Conservation (phyloP, 495 filamentous ascomycete genomes). For the Thozetella sp. region DNA sequence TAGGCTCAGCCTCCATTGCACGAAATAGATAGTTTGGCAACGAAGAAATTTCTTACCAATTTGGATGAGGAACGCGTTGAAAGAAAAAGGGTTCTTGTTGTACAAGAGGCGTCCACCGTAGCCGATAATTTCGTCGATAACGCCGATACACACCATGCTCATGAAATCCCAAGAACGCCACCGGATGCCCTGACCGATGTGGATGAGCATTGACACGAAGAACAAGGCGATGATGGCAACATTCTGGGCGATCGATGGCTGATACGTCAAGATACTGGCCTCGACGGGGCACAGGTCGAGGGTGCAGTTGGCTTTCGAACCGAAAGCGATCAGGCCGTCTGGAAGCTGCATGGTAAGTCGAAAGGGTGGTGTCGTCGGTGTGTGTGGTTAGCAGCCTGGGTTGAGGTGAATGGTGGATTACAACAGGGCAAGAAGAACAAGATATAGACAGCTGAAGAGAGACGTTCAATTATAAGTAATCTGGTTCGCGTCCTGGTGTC, state of each 20-base stretch:
- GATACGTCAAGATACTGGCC: slow-evolving; percentile 28
- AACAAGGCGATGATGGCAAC: slow-evolving; percentile 25
- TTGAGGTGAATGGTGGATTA: not conserved
- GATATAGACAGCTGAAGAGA: too few relatives aligned
- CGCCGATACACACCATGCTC: slow-evolving; percentile 34
- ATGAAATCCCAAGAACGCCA: slow-evolving; percentile 41
- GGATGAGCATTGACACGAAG: slow-evolving; percentile 14
- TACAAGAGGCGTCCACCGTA: slow-evolving; percentile 51
- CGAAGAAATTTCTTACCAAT: slow-evolving; percentile 30
- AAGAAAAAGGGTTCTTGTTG: slow-evolving; percentile 47
- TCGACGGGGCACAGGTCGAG: slow-evolving; percentile 35
- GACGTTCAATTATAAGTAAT: too few relatives aligned
- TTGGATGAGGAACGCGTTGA: slow-evolving; percentile 49
- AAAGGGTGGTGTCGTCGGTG: not conserved
- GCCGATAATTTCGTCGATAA: slow-evolving; percentile 40
- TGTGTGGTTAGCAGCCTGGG: not conserved
- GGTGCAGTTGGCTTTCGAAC: slow-evolving; percentile 29
- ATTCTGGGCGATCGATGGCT: slow-evolving; percentile 26
- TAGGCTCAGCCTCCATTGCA: not conserved
- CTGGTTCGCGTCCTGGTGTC: too few relatives aligned
- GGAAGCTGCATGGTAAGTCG: not conserved
- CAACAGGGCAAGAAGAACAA: too few relatives aligned
- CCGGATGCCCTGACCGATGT: slow-evolving; percentile 34
- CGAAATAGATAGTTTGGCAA: not conserved
- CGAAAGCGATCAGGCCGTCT: slow-evolving; percentile 29